Evolutionary conservation across 2,329 filamentous ascomycete genomes (phyloP), one percentile per base, ranked within the genome.

Genomic region (Nigrospora oryzae): DNA sequence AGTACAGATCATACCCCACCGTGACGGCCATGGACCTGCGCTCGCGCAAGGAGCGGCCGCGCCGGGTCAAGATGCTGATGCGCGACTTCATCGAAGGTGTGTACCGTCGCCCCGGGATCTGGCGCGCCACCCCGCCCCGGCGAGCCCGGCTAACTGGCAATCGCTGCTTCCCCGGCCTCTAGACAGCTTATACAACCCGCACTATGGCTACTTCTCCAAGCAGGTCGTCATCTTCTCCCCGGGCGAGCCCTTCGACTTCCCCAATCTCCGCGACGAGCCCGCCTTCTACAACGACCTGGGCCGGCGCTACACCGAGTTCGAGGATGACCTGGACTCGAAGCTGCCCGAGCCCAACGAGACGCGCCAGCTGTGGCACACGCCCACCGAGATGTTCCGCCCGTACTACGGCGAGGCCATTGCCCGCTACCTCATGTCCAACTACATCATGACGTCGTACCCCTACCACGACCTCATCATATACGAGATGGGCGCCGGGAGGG

Each of bases 381-480:
- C 94, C 0, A 98, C 93, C 0, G 93, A 98, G 69, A 80, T 98
- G 16, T 98, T 98, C 69, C 81, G 88, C 31, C 93, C 94, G 0
- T 94, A 91, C 67, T 98, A 98, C 63, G 94, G 91, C 60, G 90
- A 98, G 71, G 88, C 93, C 32, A 88, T 98, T 54, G 93, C 91
- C n/a, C 84, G 91, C 16, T 96, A 97, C 64, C 79, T 98, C 38
- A 83, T 97, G 53, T 84, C 88, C 53, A 96, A 98, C 70, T 98
- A 98, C 75, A 89, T 93, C 62, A 80, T 96, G 62, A 88, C 87
- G 38, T 80, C 89, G 45, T 97, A 93, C 63, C 93, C 93, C 3
- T 96, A 97, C 71, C 84, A 96, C 66, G 93, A 98, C 66, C 78
- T 98, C 43, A 87, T 95, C 56, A 94, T 98, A 63, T 98, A 96